Base-by-base conservation (phyloP, 805 yeast species). In the Sungouiozyma intestinalis region DNA sequence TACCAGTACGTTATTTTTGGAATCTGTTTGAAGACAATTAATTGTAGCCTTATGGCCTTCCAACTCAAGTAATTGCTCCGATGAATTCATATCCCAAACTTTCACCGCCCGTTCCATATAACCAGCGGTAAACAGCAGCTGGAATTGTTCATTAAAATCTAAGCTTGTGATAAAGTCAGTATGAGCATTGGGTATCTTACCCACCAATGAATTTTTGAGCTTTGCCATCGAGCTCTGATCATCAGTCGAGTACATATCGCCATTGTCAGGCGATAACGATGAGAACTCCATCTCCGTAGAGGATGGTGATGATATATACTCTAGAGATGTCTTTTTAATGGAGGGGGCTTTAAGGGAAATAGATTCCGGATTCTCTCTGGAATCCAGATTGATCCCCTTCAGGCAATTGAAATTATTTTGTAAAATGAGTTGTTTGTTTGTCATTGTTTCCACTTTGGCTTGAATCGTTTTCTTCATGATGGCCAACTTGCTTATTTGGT, bases 51-150 rank as follows among this genome's bases (percentile, higher is more conserved):
- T 37, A 55, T 82, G 90, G n/a, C 86, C 87, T 43, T 68, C 73
- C 36, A 82, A 65, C 27, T 66, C 53, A 2, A 79, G 77, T n/a
- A 64, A 49, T 38, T 72, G 70, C 45, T 65, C 66, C 6, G 75
- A 71, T 16, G 72, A 66, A 27, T 78, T 72, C 51, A 82, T 60
- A 64, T 87, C 94, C 95, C 95, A 86, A 5, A 87, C 83, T 48
- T 80, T 72, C 6, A 86, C 82, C 0, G 83, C 75, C 56, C 79
- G 84, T 55, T 86, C 95, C 52, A 77, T 64, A 4, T 87, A 74
- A 4, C 53, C 60, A 0, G 95, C 85, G 16, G 88, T 74, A 1
- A 85, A 86, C 60, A 85, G 51, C 1, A 79, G 77, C 2, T 86
- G 86, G 58, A 77, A 81, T 13, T 88, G 87, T 16, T 71, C 67